Base-by-base conservation (phyloP, 169 alveolate species). In the Plasmodium gonderi region DNA sequence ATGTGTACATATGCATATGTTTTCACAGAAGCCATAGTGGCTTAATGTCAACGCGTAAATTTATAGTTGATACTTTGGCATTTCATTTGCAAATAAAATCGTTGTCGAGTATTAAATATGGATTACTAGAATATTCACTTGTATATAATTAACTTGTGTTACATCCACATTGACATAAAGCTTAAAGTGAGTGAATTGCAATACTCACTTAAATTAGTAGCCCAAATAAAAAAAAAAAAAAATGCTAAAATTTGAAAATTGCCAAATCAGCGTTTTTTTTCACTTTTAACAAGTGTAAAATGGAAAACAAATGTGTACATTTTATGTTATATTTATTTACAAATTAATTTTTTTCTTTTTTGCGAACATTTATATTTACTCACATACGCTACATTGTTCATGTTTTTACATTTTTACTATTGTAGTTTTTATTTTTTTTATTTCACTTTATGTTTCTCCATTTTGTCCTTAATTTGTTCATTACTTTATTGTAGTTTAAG, bases 1-100 rank as follows among this genome's bases (percentile, higher is more conserved):
- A 49, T 45, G 54, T 78, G 75, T 51, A 78, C 75, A 78, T 49
- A 26, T 49, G 87, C 31, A 26, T 2, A 75, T 75, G n/a, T n/a
- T n/a, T n/a, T 29, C 51, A 75, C 64, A 75, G 17, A 31, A 23
- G 23, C 69, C 14, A 60, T 36, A 20, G 26, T 60, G 40, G 26
- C 72, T 60, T n/a, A 36, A 60, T n/a, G 72, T 60, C 72, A 60
- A 36, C 72, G 72, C 72, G 40, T 23, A 60, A 6, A 23, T 29
- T 60, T n/a, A n/a, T n/a, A n/a, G n/a, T n/a, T n/a, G n/a, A n/a
- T n/a, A n/a, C n/a, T n/a, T n/a, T n/a, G n/a, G n/a, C 72, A 60
- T 60, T 60, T 60, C 26, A 12, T 54, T 54, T 33, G 36, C 72
- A 54, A 54, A 17, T n/a, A 54, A 54, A 20, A 4, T 54, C 72